Conservation (phyloP, 1,284 basidiomycete species). For the Entoloma clypeatum region DNA sequence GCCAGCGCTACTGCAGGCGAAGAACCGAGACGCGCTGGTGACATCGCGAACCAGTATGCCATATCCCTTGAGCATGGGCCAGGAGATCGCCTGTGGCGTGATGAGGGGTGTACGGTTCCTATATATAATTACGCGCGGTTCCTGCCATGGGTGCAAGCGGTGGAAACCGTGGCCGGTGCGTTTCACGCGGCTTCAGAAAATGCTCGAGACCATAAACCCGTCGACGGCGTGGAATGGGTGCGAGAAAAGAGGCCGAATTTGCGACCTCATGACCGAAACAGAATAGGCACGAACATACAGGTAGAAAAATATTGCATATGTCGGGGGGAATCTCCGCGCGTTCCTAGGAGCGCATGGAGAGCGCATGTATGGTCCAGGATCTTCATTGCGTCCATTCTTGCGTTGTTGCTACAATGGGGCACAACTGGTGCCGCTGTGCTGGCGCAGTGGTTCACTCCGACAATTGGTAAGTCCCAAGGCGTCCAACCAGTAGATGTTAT, state of each 20-base stretch:
- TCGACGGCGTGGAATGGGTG: conserved; percentile 5
- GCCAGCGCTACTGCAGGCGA: too few species aligned
- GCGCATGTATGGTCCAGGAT: conserved; percentile 29
- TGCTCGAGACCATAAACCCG: conserved; percentile 11
- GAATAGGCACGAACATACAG: conserved; percentile 23
- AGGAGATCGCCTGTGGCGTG: conserved; percentile 6
- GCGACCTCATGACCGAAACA: conserved; percentile 9
- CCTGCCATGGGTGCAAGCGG: conserved; percentile 24
- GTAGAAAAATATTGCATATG: conserved; percentile 23
- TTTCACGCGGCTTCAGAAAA: conserved; percentile 16
- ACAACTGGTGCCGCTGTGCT: conserved; percentile 35
- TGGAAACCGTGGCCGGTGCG: conserved; percentile 18
- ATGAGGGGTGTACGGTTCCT: conserved; percentile 23
- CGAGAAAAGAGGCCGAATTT: background rate
- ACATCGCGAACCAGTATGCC: conserved; percentile 8
- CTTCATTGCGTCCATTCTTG: conserved; percentile 30
- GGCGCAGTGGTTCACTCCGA: conserved; percentile 35
- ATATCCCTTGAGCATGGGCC: conserved; percentile 1
- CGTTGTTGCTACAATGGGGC: conserved; percentile 37
- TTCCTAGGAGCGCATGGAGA: conserved; percentile 21
- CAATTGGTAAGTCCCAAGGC: conserved; percentile 23
- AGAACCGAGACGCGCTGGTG: too few species aligned
- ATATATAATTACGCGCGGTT: conserved; percentile 29
- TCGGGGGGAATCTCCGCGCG: background rate
- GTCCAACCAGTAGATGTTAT: background rate